A percentile compares a stretch with the other conserved stretches of the same genome.
Conservation (phyloP, 768 basidiomycete genomes). For the Calocybe gangraenosa region DNA sequence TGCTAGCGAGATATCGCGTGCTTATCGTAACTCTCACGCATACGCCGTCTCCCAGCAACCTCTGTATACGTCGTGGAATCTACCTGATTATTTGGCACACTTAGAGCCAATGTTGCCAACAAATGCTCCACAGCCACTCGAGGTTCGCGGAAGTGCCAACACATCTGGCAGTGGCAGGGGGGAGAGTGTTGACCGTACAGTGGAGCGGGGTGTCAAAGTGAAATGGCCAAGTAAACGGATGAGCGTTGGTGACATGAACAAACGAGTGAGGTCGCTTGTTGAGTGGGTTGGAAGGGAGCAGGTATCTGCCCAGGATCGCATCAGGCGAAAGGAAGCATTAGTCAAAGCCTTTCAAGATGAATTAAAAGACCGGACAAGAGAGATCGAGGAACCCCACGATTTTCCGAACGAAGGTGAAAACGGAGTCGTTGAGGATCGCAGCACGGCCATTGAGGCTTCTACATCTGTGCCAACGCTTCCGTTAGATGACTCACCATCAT, state of each 20-base stretch:
- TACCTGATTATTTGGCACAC: slow-evolving; percentile 91
- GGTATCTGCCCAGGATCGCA: slow-evolving; percentile 68
- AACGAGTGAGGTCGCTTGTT: slow-evolving; percentile 82
- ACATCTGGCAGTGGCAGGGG: slow-evolving; percentile 32
- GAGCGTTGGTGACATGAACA: slow-evolving; percentile 98
- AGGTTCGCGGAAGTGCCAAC: slow-evolving; percentile 46
- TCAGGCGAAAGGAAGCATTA: slow-evolving; percentile 63
- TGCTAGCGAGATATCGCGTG: slow-evolving; percentile 50
- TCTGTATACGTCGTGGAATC: slow-evolving; percentile 79
- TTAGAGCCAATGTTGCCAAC: slow-evolving; percentile 81
- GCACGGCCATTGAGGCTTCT: slow-evolving; percentile 2
- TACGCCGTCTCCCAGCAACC: slow-evolving; percentile 78
- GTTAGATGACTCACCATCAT: slow-evolving; percentile 15
- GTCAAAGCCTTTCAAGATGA: slow-evolving; percentile 46
- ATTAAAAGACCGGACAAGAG: slow-evolving; percentile 6
- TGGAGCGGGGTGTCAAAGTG: slow-evolving; percentile 80
- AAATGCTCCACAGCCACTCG: slow-evolving; percentile 67
- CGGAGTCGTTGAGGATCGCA: slow-evolving; percentile 12
- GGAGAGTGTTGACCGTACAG: slow-evolving; percentile 55
- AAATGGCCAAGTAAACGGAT: slow-evolving; percentile 93
- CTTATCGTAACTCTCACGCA: slow-evolving; percentile 76
- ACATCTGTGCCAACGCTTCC: slow-evolving; percentile 2
- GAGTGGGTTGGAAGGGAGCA: slow-evolving; percentile 95
- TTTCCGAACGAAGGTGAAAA: slow-evolving; percentile 12
- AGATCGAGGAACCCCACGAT: slow-evolving; percentile 5